Evolutionary conservation across 2,329 filamentous ascomycete genomes (phyloP), one percentile per base, ranked within the genome.

Genomic region (Alternaria conjuncta): DNA sequence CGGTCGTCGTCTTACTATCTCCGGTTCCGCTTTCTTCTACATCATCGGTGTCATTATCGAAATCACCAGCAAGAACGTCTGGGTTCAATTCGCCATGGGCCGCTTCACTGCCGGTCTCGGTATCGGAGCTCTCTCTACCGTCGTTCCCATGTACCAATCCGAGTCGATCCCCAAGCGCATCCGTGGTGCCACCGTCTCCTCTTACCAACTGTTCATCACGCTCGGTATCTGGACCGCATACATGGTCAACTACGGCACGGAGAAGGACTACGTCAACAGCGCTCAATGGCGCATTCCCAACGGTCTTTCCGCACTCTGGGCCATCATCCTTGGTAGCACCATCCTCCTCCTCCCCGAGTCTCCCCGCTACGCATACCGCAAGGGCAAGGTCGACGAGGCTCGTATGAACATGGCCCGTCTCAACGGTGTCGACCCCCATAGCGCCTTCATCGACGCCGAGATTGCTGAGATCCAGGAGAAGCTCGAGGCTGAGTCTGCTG

Each of bases 161-260:
- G 90, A 92, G 77, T 88, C 85, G 60, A 87, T 87, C 8, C 90
- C 90, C 0, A 85, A 88, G 66, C 84, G 87, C 56, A 87, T 92
- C 60, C 87, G 89, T 72, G 88, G 88, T 71, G 83, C 88, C 9
- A 83, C 91, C 32, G 85, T 92, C 57, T 73, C 86, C 3, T 86
- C 84, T 28, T 92, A 91, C 76, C 90, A 92, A 80, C 83, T 92
- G 7, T 86, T 90, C 75, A 89, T 92, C 74, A 92, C 89, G 0
- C 81, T 91, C 30, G 90, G 90, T 65, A 91, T 92, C 75, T 89
- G 82, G 69, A 78, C 84, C 18, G 84, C 81, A 0, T 81, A 81
- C 66, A 78, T 81, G 75, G 82, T 84, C 75, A 89, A 91, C 77
- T 90, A 82, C 72, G 88, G 88, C 15, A 91, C 89, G 12, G 80